Base-by-base conservation (phyloP, 1,139 yeast species). In the Debaryomyces udenii region DNA sequence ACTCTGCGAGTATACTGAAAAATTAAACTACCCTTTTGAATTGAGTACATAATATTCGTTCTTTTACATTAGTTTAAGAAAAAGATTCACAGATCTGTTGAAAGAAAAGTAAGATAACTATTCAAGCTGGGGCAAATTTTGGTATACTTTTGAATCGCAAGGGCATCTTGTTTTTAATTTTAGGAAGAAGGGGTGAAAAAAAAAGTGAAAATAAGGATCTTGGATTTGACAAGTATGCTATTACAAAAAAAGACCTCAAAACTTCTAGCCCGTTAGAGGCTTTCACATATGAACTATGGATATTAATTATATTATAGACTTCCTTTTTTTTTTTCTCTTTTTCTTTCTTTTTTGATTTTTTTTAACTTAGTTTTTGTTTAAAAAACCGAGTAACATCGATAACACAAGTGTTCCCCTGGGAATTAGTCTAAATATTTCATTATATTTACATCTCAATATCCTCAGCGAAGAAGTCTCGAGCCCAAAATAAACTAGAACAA, bases 31-130 rank as follows among this genome's bases (percentile, higher is more conserved):
- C 27, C 37, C 37, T 17, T 26, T 34, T 26, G 14, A 34, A 34
- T 26, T 2, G 9, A 15, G 29, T 26, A 11, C 26, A 22, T 26
- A 14, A 32, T 15, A 26, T 16, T 34, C 24, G 14, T 26, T 26
- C 26, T 17, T 34, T 26, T 26, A 16, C n/a, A 16, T 10, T 26
- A 26, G 24, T 17, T 26, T 26, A 34, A 26, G 30, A 34, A 17
- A 34, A 32, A 34, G 23, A 34, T 26, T 24, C 20, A 26, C 11
- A 34, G 37, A 34, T 26, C 37, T 34, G 26, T 34, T 22, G 29
- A 26, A 34, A 34, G 37, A 34, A 34, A 34, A 24, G 37, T 34
- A 34, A 14, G 37, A 26, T 26, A n/a, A 34, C 15, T 34, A 34
- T 24, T 34, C 11, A 22, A n/a, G n/a, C 11, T 13, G 10, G 26